A percentile compares a stretch with the other conserved stretches of the same genome.
Conservation (phyloP, 176 grass and related monocot genomes). For the Avena insularis region DNA sequence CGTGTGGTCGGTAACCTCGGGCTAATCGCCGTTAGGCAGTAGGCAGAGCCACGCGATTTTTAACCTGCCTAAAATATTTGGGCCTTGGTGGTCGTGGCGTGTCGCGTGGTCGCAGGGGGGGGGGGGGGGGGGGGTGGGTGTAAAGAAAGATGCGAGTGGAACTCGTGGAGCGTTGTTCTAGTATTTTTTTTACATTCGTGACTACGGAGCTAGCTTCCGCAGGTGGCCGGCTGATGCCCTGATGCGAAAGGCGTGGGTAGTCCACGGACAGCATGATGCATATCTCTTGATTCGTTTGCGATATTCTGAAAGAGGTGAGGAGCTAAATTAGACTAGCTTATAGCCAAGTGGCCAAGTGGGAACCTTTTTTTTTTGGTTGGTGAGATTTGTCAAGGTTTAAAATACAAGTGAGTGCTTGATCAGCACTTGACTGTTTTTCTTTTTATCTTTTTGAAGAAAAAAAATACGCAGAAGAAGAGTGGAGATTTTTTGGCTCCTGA, state of each 20-base stretch:
- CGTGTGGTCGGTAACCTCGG: constrained; percentile 23
- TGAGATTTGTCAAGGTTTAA: background rate
- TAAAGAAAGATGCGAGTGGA: background rate
- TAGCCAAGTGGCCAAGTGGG: constrained; percentile 12
- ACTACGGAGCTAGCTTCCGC: background rate
- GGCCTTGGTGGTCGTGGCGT: background rate
- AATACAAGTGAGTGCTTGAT: background rate
- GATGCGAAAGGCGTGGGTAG: background rate
- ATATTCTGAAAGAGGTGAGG: background rate
- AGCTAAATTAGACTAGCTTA: background rate
- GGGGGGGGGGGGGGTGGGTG: too few species aligned
- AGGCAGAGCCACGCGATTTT: background rate
- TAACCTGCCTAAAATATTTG: background rate
- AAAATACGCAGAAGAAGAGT: too few species aligned
- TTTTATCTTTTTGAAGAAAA: too few species aligned
- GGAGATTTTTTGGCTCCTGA: too few species aligned
- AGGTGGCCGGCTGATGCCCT: background rate
- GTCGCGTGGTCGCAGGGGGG: constrained; percentile 9
- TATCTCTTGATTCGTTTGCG: background rate
- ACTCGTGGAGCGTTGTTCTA: constrained; percentile 13
- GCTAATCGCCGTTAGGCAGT: background rate
- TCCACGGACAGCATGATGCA: background rate
- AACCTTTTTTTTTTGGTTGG: background rate
- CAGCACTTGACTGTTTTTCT: background rate
- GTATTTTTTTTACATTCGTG: too few species aligned